Evolutionary conservation across 2,329 filamentous ascomycete species (phyloP), one percentile per base, ranked within the genome.

Genomic region (Hymenoscyphus occultus): DNA sequence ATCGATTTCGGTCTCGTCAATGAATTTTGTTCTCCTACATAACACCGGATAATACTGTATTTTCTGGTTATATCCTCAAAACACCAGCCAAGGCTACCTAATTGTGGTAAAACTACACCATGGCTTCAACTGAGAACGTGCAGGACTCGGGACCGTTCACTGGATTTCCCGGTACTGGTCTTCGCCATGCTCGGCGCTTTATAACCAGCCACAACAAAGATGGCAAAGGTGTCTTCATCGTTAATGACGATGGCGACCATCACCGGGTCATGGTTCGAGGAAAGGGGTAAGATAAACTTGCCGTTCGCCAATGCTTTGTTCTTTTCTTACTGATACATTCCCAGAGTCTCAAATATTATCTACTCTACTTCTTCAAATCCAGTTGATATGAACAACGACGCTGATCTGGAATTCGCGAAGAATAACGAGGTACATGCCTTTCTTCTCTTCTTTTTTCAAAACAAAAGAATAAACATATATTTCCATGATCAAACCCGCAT

Each of bases 331-430:
- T 28, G 22, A 28, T 28, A 28, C 22, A 28, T 3, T 28, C 22
- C 22, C 22, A 28, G 22, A 1, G 62, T 68, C 10, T 65, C 68
- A 22, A 71, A 68, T n/a, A 71, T 71, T 58, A 54, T 71, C 19
- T 71, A 70, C 59, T 59, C 39, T 6, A 71, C 69, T 3, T 5
- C 31, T 1, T 57, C 51, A 5, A 59, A n/a, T 3, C 68, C 64
- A 1, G 67, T 71, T 2, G 68, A 71, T 39, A n/a, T 71, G 35
- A 71, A 71, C 28, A 51, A 64, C 9, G 65, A 68, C 45, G 62
- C 32, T 13, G 62, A 64, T n/a, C 32, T 64, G n/a, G 35, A 32
- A 9, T 60, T 19, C 14, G 62, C 62, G 13, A 60, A 31, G 31
- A 22, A 59, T n/a, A 48, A 48, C n/a, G 42, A 48, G 42, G 42